Percentiles rank a stretch among this genome's conserved stretches.
phyloP scores from a whole-genome alignment of 164 flowering plant genomes.

The Vitis rupestris region DNA sequence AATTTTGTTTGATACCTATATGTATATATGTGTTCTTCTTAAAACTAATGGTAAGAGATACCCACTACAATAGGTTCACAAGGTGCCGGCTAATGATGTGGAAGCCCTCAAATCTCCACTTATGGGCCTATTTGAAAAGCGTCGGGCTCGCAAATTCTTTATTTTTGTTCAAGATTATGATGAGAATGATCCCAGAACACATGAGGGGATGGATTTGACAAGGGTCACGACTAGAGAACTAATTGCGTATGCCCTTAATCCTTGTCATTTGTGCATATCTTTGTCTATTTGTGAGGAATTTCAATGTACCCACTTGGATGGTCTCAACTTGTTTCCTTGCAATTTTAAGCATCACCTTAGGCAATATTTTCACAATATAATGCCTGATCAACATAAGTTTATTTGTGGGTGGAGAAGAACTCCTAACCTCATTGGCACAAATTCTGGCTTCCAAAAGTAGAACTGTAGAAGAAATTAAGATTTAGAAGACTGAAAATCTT shows the following conservation, averaged over 20 bases:
- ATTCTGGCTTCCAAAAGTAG: too few species aligned
- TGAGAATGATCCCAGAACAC: conserved; percentile 86
- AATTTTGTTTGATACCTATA: not conserved
- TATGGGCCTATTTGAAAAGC: conserved; percentile 95
- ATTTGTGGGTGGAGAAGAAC: too few species aligned
- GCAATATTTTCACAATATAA: too few species aligned
- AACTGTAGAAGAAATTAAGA: too few species aligned
- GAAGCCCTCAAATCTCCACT: conserved; percentile 95
- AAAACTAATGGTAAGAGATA: not conserved
- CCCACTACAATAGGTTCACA: conserved; percentile 61
- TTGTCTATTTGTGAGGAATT: not conserved
- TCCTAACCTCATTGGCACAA: too few species aligned
- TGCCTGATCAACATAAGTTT: too few species aligned
- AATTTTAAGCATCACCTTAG: too few species aligned
- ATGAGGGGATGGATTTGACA: conserved; percentile 89
- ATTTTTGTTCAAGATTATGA: conserved; percentile 85
- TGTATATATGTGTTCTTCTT: not conserved
- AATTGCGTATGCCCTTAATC: conserved; percentile 60
- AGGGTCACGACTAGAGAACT: conserved; percentile 79
- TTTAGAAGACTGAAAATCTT: too few species aligned
- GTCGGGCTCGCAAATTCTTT: conserved; percentile 92
- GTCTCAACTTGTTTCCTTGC: not conserved
- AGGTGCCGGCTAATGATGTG: conserved; percentile 95
- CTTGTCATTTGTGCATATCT: not conserved
- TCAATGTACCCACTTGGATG: not conserved